Evolutionary conservation across 164 flowering plant genomes (phyloP).

Genomic region (Malania oleifera): DNA sequence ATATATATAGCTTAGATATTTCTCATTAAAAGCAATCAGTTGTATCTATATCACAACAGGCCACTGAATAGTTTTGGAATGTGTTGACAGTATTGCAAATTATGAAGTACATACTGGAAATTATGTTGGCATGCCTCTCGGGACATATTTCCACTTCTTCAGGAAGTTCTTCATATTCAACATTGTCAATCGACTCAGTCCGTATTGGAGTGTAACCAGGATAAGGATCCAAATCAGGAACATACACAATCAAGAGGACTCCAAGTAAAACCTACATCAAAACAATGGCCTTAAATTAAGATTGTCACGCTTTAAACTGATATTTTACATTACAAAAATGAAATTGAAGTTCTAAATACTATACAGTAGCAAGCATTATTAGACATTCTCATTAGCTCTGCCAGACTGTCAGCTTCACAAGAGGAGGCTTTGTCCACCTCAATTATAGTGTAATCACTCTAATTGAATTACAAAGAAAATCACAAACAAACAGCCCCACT

Average conservation of each 20-base stretch:
- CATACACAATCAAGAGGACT: constrained; percentile 51
- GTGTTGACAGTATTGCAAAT: neutral
- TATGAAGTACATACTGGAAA: constrained; percentile 60
- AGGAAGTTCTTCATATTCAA: constrained; percentile 78
- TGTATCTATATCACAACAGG: neutral
- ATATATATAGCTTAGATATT: neutral
- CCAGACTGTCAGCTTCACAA: too few species aligned
- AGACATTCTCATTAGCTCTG: neutral
- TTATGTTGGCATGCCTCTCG: constrained; percentile 71
- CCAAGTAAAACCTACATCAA: constrained; percentile 69
- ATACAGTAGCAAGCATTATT: neutral
- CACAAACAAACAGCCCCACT: neutral
- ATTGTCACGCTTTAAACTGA: neutral
- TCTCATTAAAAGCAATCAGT: neutral
- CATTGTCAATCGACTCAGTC: constrained; percentile 41
- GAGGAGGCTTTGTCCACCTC: neutral
- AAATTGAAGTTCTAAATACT: neutral
- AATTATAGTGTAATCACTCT: neutral
- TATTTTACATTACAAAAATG: neutral
- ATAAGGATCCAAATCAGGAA: constrained; percentile 81
- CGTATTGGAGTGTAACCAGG: constrained; percentile 64
- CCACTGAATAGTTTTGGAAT: neutral
- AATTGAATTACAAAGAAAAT: neutral
- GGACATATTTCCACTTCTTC: constrained; percentile 89
- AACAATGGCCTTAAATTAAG: neutral